These are phyloP conservation scores for Hansenula lynferdii DNA, from an alignment of 1,139 yeast genomes.

Conservation along the genomic window DNA sequence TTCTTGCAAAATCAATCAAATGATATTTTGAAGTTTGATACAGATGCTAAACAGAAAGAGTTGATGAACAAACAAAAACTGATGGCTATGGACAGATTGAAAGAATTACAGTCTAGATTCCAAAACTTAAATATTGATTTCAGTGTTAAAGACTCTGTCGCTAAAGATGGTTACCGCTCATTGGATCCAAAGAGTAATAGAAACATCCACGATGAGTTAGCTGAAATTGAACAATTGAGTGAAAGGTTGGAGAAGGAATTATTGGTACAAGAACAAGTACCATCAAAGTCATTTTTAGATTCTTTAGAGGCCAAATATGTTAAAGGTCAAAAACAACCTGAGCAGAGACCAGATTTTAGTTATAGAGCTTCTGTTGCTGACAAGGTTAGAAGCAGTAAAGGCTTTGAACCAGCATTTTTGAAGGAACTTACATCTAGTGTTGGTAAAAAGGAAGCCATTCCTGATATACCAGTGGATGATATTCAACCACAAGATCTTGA, in stretches of 20 bases:
- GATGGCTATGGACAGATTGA: conserved; percentile 63
- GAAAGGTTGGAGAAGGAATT: conserved; percentile 15
- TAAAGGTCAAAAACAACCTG: conserved; percentile 37
- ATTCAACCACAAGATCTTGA: not conserved
- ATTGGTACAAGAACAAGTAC: conserved; percentile 13
- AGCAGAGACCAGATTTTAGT: conserved; percentile 13
- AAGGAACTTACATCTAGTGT: conserved; percentile 55
- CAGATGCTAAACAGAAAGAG: conserved; percentile 44
- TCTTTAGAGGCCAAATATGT: conserved; percentile 45
- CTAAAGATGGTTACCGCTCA: conserved; percentile 12
- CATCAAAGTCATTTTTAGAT: conserved; percentile 23
- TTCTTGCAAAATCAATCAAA: conserved; percentile 68
- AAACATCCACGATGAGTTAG: conserved; percentile 18
- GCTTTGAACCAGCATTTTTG: conserved; percentile 50
- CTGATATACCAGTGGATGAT: conserved; percentile 5
- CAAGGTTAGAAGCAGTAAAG: conserved; percentile 27
- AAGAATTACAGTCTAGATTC: conserved; percentile 57
- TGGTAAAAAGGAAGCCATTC: conserved; percentile 18
- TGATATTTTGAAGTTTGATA: conserved; percentile 63
- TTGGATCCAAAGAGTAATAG: conserved; percentile 22
- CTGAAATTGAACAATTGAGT: conserved; percentile 22
- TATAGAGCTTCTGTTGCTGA: conserved; percentile 24
- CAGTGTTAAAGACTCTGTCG: conserved; percentile 4
- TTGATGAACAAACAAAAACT: conserved; percentile 52
- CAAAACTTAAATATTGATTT: conserved; percentile 59